phyloP scores from a whole-genome alignment of 2,329 filamentous ascomycete species.

The Diaporthe sp. region DNA sequence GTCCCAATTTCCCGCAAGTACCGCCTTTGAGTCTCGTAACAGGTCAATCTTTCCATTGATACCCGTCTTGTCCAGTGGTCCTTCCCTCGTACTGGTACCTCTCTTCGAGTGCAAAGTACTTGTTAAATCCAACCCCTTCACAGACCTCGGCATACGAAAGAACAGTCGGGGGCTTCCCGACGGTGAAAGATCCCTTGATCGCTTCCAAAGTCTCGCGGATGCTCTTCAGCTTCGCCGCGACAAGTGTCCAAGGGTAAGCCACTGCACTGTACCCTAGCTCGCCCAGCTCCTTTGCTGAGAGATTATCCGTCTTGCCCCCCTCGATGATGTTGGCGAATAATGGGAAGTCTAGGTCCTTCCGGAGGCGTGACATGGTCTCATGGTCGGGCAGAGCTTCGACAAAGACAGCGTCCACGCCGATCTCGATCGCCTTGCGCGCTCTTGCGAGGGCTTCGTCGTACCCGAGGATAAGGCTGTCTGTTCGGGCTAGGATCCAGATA shows the following conservation, averaged over 20 bases:
- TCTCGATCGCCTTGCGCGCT: neutral
- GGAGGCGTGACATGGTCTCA: neutral
- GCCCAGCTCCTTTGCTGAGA: neutral
- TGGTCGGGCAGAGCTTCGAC: neutral
- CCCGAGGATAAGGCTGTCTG: conserved; percentile 4
- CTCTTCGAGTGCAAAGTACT: conserved; percentile 1
- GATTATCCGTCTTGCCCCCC: conserved; percentile 11
- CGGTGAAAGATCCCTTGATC: neutral
- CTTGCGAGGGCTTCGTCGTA: conserved; percentile 2
- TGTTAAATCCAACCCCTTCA: neutral
- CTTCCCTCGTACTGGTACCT: neutral
- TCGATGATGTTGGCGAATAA: neutral
- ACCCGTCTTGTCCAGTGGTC: neutral
- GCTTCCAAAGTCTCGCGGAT: neutral
- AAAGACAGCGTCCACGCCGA: conserved; percentile 8
- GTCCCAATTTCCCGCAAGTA: neutral
- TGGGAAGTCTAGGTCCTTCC: conserved; percentile 1
- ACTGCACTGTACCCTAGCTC: neutral
- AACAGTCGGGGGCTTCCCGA: neutral
- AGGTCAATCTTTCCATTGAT: neutral
- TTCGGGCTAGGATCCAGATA: neutral
- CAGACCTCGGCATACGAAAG: conserved; percentile 1
- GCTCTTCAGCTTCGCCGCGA: conserved; percentile 1
- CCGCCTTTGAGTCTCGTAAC: neutral
- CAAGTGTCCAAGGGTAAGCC: neutral